Percentiles rank a stretch among this genome's conserved stretches.
Evolutionary conservation across 768 basidiomycete species (phyloP).

Genomic region (Roridomyces roridus): DNA sequence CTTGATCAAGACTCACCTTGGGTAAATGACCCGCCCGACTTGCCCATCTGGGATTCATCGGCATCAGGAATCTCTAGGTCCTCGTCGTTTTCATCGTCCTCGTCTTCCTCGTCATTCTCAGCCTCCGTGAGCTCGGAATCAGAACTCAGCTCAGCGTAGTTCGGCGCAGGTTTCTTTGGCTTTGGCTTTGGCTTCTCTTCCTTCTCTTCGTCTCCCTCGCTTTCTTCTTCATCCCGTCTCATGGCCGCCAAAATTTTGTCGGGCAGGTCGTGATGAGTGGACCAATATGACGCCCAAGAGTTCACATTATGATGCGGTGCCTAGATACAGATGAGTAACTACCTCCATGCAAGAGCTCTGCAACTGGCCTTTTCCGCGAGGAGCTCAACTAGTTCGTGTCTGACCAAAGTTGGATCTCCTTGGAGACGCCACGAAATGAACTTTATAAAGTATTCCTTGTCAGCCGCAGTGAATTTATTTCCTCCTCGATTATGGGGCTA

Average conservation of each 20-base stretch:
- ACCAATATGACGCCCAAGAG: conserved; percentile 77
- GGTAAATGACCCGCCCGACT: conserved; percentile 53
- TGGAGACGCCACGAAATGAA: conserved; percentile 69
- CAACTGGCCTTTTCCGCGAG: conserved; percentile 62
- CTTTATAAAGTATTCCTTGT: conserved; percentile 69
- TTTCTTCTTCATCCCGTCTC: conserved; percentile 33
- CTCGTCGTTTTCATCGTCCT: conserved; percentile 37
- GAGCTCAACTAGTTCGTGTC: conserved; percentile 58
- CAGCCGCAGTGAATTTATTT: conserved; percentile 70
- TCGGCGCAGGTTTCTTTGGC: conserved; percentile 36
- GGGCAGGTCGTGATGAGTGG: conserved; percentile 65
- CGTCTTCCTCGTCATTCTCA: conserved; percentile 36
- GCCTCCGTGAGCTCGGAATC: conserved; percentile 32
- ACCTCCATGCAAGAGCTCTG: too few species aligned
- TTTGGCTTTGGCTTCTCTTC: conserved; percentile 30
- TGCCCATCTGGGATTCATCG: conserved; percentile 59
- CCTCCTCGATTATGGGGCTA: conserved; percentile 50
- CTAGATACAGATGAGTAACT: conserved; percentile 35
- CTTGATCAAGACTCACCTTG: conserved; percentile 25
- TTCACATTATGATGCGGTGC: conserved; percentile 68
- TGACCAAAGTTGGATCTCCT: conserved; percentile 56
- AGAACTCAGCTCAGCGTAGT: conserved; percentile 42
- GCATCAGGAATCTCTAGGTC: conserved; percentile 38
- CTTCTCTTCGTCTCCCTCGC: conserved; percentile 30
- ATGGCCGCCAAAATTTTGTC: conserved; percentile 65